Percentiles rank a stretch among this genome's conserved stretches.
Evolutionary conservation across 164 flowering plant species (phyloP).

Genomic region (Cinnamomum chago): DNA sequence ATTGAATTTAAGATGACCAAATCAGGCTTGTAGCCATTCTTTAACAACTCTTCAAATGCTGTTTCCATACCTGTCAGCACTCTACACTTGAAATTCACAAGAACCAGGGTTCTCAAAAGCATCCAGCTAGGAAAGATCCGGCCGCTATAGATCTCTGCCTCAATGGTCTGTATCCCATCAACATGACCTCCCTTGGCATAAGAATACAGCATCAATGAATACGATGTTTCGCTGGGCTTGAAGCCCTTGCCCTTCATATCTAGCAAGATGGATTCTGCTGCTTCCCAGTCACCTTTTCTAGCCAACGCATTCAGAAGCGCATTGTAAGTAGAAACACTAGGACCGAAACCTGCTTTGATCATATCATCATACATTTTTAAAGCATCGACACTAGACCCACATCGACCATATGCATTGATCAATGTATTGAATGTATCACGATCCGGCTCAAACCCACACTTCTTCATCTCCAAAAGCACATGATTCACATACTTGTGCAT

Average conservation of each 20-base stretch:
- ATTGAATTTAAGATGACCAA: constrained; percentile 74
- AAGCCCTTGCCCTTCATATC: constrained; percentile 83
- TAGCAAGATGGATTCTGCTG: constrained; percentile 59
- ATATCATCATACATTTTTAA: constrained; percentile 52
- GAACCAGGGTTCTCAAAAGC: constrained; percentile 72
- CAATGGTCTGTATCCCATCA: constrained; percentile 54
- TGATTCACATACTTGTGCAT: constrained; percentile 55
- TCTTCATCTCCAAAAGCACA: constrained; percentile 76
- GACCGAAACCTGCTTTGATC: constrained; percentile 68
- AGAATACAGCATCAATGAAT: constrained; percentile 70
- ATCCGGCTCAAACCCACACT: constrained; percentile 90
- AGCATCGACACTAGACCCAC: constrained; percentile 43
- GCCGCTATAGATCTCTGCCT: constrained; percentile 61
- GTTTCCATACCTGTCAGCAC: constrained; percentile 68
- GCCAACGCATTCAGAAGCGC: constrained; percentile 79
- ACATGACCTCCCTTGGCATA: constrained; percentile 69
- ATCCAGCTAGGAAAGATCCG: constrained; percentile 79
- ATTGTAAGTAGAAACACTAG: constrained; percentile 77
- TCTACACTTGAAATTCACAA: constrained; percentile 65
- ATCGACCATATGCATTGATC: constrained; percentile 82
- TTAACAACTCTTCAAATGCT: constrained; percentile 53
- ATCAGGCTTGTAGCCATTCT: constrained; percentile 74
- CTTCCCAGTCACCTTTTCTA: constrained; percentile 70
- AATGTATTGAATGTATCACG: constrained; percentile 80
- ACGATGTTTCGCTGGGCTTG: constrained; percentile 74